These are phyloP conservation scores for Hericium rajendrae DNA, from an alignment of 768 basidiomycete species.

Conservation along the genomic window DNA sequence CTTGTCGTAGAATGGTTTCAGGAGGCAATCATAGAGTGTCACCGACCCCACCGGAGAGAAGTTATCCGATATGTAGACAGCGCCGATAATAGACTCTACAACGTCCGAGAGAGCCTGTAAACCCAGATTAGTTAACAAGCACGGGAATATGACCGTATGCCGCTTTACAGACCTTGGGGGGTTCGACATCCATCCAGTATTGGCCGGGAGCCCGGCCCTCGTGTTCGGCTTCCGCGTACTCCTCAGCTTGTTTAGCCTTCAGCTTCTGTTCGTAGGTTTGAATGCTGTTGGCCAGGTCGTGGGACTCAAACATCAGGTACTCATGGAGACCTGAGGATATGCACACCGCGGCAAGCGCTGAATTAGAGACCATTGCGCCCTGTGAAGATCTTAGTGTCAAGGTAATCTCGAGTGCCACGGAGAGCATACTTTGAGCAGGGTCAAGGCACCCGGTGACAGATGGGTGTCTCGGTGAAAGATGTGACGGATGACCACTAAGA, in stretches of 20 bases:
- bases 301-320: slow-evolving; percentile 49
- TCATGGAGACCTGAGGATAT: slow-evolving; percentile 58
- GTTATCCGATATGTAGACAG: slow-evolving; percentile 67
- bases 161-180: slow-evolving; percentile 56
- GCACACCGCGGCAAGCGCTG: slow-evolving; percentile 65
- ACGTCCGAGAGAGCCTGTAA: slow-evolving; percentile 66
- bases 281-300: slow-evolving; percentile 40
- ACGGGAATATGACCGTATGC: not conserved
- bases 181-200: slow-evolving; percentile 69
- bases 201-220: slow-evolving; percentile 52
- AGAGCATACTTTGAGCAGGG: slow-evolving; percentile 56
- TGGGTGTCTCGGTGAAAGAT: slow-evolving; percentile 55
- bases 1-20: slow-evolving; percentile 72
- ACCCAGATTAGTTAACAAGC: not conserved
- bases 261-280: slow-evolving; percentile 43
- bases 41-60: slow-evolving; percentile 55
- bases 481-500: slow-evolving; percentile 61
- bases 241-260: slow-evolving; percentile 34
- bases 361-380: slow-evolving; percentile 84
- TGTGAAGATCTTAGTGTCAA: slow-evolving; percentile 20
- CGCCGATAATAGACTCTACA: slow-evolving; percentile 72
- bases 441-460: slow-evolving; percentile 68
- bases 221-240: slow-evolving; percentile 33
- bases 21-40: slow-evolving; percentile 52
- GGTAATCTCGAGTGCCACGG: not conserved